Conservation (phyloP, 805 yeast species). For the Hanseniaspora vineae region DNA sequence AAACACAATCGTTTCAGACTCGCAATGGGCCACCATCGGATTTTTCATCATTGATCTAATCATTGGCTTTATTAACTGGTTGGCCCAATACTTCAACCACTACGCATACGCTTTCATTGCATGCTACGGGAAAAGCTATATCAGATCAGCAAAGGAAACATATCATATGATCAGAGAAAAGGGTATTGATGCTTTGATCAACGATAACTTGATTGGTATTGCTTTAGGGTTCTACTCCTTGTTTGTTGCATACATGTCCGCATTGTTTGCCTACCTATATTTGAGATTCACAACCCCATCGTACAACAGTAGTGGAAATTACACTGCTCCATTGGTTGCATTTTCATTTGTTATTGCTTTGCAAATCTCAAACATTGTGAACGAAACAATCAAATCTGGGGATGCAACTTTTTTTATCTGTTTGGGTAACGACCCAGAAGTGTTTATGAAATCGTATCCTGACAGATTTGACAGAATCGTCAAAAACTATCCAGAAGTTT, state of each 20-base stretch:
- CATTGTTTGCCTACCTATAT: slow-evolving; percentile 51
- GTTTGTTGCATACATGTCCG: slow-evolving; percentile 56
- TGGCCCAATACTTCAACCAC: slow-evolving; percentile 75
- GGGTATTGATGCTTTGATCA: slow-evolving; percentile 75
- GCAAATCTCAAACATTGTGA: slow-evolving; percentile 62
- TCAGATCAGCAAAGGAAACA: slow-evolving; percentile 69
- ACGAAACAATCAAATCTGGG: slow-evolving; percentile 69
- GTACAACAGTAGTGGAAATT: slow-evolving; percentile 46
- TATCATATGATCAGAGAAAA: slow-evolving; percentile 64
- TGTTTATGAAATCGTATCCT: slow-evolving; percentile 62
- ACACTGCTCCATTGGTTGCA: slow-evolving; percentile 62
- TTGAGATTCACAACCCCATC: slow-evolving; percentile 54
- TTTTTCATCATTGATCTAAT: slow-evolving; percentile 44
- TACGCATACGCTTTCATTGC: slow-evolving; percentile 84
- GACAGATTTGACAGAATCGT: slow-evolving; percentile 51
- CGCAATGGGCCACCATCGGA: slow-evolving; percentile 37
- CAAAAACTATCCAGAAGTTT: slow-evolving; percentile 54
- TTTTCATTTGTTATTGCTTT: slow-evolving; percentile 60
- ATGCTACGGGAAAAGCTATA: slow-evolving; percentile 68
- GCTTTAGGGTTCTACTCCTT: slow-evolving; percentile 67
- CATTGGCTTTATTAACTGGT: slow-evolving; percentile 60
- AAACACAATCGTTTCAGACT: slow-evolving; percentile 37
- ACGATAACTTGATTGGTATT: slow-evolving; percentile 70
- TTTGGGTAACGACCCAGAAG: slow-evolving; percentile 73
- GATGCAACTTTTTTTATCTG: slow-evolving; percentile 76